Evolutionary conservation across 2,329 filamentous ascomycete genomes (phyloP), one percentile per base, ranked within the genome.

Genomic region (Epichloe amarillans): DNA sequence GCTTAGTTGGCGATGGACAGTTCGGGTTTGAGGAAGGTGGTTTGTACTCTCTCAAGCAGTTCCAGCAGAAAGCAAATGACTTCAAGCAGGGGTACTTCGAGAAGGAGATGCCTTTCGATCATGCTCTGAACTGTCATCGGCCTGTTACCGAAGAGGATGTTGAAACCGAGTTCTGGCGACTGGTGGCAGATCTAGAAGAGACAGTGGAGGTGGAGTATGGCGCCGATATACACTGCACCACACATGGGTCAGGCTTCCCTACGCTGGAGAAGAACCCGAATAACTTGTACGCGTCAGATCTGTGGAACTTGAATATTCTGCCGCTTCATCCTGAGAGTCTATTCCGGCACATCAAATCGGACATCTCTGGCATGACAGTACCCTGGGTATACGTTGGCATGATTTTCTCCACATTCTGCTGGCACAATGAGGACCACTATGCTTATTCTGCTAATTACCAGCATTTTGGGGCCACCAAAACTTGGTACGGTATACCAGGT

Each of bases 341-440:
- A 1, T 98, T 98, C 72, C 81, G 91, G 46, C 88, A 98, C 60
- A 97, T 98, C 73, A 97, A 97, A 66, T 88, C 91, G 0, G 93
- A 98, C 62, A 94, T 98, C 49, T 97, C 93, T 2, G 93, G 93
- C 38, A 98, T 98, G 93, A 98, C 93, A 0, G 91, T 98, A 7
- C 93, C 93, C 0, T 98, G 93, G 93, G 82, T 98, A 3, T 98
- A 98, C 63, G 93, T 98, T 4, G 93, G 93, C 54, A 98, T 98
- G 93, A 94, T 95, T 39, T 98, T 98, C 65, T 98, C 93, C 0
- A 97, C 93, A 0, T 98, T 98, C 63, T 98, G 93, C 67, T 98
- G 93, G 93, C 93, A 98, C 65, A 96, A 95, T 56, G 93, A 98
- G 62, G 93, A 98, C 61, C 93, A 98, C 63, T 96, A 95, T 64